Base-by-base conservation (phyloP, 148 eudicot genomes). In the Polygonum aviculare region DNA sequence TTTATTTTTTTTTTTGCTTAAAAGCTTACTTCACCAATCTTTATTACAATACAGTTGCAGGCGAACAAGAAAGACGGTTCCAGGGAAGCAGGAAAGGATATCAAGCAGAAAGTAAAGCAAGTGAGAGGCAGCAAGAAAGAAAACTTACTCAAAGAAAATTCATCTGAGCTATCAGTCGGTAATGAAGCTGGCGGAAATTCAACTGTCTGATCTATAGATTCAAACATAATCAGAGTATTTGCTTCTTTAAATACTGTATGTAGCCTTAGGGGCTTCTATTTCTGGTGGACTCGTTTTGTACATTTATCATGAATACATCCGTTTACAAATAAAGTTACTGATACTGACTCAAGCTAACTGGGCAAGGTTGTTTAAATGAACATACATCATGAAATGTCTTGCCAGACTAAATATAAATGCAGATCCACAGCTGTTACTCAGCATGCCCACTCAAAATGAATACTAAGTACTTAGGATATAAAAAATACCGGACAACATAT, bases 41-140 rank as follows among this genome's bases (percentile, higher is more conserved):
- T 45, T 21, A 48, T 59, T 51, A 35, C 57, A 18, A 73, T 74
- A 54, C 9, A 45, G 72, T 21, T 69, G 63, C 77, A 85, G 88
- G 80, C 80, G 50, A 81, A 48, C 78, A 83, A 73, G 79, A 83
- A 80, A 80, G 78, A 82, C 12, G 74, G 67, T 57, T 72, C 80
- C 48, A 70, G 57, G 76, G 86, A 78, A 47, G 81, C 45, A 5
- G 80, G 79, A 55, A 84, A 41, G 50, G 85, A 79, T 8, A 74
- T 71, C 78, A 79, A 73, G 63, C 80, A 81, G 54, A 81, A 83
- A 77, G 73, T 63, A 47, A 85, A 75, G 76, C 83, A 76, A 74
- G 35, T 51, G 59, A 82, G 59, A 77, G 33, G 54, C 54, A 75
- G 73, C 73, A 72, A 26, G 63, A 54, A 52, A 77, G 86, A 81